These are phyloP conservation scores for Pleurotus salmoneostramineus DNA, from an alignment of 768 basidiomycete species.

Conservation along the genomic window DNA sequence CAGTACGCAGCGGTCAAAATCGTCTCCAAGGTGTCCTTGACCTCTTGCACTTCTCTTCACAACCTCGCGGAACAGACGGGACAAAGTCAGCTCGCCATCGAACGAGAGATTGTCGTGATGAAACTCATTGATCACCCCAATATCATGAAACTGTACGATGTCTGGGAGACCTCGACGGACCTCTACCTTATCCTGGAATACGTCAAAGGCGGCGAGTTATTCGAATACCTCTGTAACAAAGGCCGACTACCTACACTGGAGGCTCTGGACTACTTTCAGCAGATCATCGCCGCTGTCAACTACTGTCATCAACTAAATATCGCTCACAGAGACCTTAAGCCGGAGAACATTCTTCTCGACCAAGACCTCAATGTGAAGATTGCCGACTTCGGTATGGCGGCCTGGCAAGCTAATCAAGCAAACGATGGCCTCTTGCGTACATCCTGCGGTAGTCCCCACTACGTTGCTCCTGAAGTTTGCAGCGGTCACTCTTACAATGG, in stretches of 20 bases:
- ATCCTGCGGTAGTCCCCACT: conserved; percentile 92
- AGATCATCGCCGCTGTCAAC: conserved; percentile 87
- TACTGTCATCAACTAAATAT: conserved; percentile 96
- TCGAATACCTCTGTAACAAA: conserved; percentile 83
- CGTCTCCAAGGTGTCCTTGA: conserved; percentile 71
- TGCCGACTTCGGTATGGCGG: conserved; percentile 97
- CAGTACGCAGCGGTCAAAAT: conserved; percentile 95
- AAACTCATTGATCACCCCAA: conserved; percentile 96
- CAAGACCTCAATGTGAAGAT: conserved; percentile 85
- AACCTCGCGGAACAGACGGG: conserved; percentile 72
- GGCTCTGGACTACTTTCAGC: conserved; percentile 85
- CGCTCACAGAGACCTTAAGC: conserved; percentile 91
- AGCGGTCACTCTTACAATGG: conserved; percentile 82
- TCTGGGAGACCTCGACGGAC: conserved; percentile 91
- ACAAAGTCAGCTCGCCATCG: conserved; percentile 74
- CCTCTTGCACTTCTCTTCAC: conserved; percentile 63
- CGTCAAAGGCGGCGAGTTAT: conserved; percentile 91
- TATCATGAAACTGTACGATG: conserved; percentile 91
- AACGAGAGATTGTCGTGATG: conserved; percentile 96
- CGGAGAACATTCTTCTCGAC: conserved; percentile 90
- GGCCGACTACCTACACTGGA: conserved; percentile 69
- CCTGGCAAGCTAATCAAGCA: conserved; percentile 64
- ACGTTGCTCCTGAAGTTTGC: conserved; percentile 91
- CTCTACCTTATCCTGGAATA: conserved; percentile 94
- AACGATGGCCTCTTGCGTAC: conserved; percentile 59